Conservation (phyloP, 202 grass and related monocot genomes). For the Elaeis oleifera region DNA sequence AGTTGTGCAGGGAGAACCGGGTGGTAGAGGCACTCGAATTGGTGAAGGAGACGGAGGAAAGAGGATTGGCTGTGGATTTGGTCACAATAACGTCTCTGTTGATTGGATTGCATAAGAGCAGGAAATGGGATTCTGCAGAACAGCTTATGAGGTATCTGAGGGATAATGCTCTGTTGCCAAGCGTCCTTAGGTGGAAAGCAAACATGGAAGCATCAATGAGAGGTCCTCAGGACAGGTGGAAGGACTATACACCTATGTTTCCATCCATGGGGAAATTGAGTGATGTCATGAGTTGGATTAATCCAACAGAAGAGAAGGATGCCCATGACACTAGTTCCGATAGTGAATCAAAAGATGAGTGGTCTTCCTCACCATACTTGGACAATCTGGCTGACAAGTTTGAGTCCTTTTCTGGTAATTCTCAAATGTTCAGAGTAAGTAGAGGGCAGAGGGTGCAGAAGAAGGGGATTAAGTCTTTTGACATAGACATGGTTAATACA, state of each 20-base stretch:
- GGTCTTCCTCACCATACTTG: conserved; percentile 76
- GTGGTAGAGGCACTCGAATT: conserved; percentile 64
- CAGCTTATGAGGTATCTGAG: conserved; percentile 71
- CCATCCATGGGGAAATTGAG: conserved; percentile 49
- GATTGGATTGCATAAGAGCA: conserved; percentile 62
- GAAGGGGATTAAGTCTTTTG: conserved; percentile 53
- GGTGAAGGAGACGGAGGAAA: conserved; percentile 79
- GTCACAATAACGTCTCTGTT: conserved; percentile 75
- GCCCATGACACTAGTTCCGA: conserved; percentile 21
- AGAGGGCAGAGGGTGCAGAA: conserved; percentile 65
- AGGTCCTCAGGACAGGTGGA: conserved; percentile 53
- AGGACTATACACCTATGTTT: conserved; percentile 67
- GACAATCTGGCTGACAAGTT: conserved; percentile 52
- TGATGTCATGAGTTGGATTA: conserved; percentile 55
- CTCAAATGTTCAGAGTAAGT: conserved; percentile 29
- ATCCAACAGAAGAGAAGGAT: conserved; percentile 24
- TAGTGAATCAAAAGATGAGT: conserved; percentile 53
- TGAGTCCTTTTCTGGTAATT: conserved; percentile 32
- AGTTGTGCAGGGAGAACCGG: conserved; percentile 57
- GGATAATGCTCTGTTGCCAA: conserved; percentile 44
- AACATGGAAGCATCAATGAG: conserved; percentile 64
- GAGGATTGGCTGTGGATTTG: conserved; percentile 71
- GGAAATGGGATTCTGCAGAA: conserved; percentile 61
- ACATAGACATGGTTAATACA: conserved; percentile 87
- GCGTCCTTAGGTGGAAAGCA: conserved; percentile 62